phyloP scores from a whole-genome alignment of 106 monocot genomes.

The Platanthera guangdongensis region DNA sequence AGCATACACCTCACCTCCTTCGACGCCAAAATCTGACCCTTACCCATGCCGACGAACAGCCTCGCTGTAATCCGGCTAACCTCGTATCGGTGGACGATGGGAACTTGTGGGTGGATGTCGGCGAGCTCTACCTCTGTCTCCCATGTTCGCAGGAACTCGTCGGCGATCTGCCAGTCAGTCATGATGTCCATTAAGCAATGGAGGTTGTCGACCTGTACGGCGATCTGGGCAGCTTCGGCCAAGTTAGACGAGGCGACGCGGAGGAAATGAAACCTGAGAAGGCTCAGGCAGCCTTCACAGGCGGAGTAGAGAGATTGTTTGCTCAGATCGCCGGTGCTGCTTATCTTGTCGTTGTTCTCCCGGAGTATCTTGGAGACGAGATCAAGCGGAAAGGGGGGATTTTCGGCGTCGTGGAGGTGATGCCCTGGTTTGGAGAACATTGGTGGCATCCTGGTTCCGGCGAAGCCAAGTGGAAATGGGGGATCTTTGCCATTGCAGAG shows the following conservation, averaged over 20 bases:
- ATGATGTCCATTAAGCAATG: slow-evolving; percentile 89
- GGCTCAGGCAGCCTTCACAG: slow-evolving; percentile 50
- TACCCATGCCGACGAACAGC: slow-evolving; percentile 76
- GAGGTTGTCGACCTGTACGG: slow-evolving; percentile 87
- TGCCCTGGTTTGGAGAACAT: no score
- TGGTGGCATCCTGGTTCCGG: no score
- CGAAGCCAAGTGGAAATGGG: no score
- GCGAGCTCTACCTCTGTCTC: slow-evolving; percentile 58
- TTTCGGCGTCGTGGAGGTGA: no score
- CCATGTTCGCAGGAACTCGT: slow-evolving; percentile 76
- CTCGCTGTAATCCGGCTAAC: slow-evolving; percentile 78
- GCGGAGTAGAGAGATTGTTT: slow-evolving; percentile 80
- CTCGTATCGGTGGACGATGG: slow-evolving; percentile 73
- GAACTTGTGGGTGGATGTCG: slow-evolving; percentile 43
- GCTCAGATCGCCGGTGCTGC: slow-evolving; percentile 42
- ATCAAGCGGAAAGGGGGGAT: no score
- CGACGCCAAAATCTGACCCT: slow-evolving; percentile 78
- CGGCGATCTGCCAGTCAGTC: slow-evolving; percentile 76
- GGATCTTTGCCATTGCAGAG: no score
- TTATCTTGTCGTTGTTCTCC: slow-evolving; percentile 35
- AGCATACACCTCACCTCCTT: slow-evolving; percentile 68
- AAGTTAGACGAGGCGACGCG: slow-evolving; percentile 40
- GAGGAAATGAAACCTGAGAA: slow-evolving; percentile 41
- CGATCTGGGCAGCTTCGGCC: no score
- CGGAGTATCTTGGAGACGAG: slow-evolving; percentile 90